Evolutionary conservation across 2,329 filamentous ascomycete genomes (phyloP).

Genomic region (Trichoderma lentiforme): DNA sequence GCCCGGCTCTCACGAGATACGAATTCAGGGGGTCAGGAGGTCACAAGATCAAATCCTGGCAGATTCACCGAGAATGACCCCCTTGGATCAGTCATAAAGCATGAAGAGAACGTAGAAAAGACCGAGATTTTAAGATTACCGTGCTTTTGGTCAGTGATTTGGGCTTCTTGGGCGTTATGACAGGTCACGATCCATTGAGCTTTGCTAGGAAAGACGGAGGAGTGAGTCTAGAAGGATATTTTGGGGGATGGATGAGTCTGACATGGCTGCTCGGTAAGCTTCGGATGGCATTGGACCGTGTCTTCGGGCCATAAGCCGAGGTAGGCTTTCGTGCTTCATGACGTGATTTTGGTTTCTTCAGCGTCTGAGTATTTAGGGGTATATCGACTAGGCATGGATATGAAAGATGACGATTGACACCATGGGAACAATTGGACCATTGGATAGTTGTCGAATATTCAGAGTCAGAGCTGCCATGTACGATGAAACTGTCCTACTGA

Average conservation of each 20-base stretch:
- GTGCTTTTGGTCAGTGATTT: not conserved
- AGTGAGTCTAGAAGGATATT: not conserved
- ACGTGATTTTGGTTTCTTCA: too few species aligned
- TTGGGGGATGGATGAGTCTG: not conserved
- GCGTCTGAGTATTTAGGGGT: too few species aligned
- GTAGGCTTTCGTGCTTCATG: not conserved
- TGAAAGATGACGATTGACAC: too few species aligned
- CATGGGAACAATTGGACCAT: too few species aligned
- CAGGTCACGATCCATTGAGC: too few species aligned
- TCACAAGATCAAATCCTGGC: not conserved
- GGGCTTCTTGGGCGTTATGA: too few species aligned
- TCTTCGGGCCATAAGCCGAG: not conserved
- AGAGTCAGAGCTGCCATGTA: too few species aligned
- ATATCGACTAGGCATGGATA: too few species aligned
- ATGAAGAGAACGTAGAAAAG: not conserved
- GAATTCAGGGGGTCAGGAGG: not conserved
- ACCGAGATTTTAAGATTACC: not conserved
- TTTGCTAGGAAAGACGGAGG: not conserved
- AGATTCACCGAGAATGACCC: not conserved
- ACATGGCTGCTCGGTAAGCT: not conserved
- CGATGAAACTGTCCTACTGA: too few species aligned
- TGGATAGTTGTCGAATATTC: too few species aligned
- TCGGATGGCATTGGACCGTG: not conserved
- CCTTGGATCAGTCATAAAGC: not conserved
- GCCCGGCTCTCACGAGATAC: not conserved